Evolutionary conservation across 2,329 filamentous ascomycete species (phyloP).

Genomic region (Hirsutella thompsonii): DNA sequence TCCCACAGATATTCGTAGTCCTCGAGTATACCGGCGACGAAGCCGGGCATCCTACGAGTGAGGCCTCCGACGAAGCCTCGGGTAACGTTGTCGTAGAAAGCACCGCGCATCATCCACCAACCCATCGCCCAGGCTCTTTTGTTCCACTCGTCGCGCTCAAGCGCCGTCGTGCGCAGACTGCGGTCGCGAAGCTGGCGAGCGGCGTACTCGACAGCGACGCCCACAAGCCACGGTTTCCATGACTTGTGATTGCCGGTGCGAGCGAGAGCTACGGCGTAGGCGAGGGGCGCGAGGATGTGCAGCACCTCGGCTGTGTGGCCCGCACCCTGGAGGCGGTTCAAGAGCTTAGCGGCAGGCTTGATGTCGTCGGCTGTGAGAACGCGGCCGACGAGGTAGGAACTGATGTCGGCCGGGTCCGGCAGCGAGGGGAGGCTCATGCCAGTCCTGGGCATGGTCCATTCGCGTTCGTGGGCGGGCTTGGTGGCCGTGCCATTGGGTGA

Average conservation of each 20-base stretch:
- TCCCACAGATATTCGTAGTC: conserved; percentile 98
- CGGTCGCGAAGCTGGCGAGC: conserved; percentile 71
- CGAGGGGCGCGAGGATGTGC: conserved; percentile 77
- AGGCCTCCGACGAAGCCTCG: conserved; percentile 62
- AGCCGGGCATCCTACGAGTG: conserved; percentile 62
- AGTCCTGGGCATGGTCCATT: conserved; percentile 92
- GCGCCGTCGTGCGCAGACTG: conserved; percentile 66
- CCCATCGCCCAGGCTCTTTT: conserved; percentile 81
- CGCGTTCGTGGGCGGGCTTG: conserved; percentile 32
- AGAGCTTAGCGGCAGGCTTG: conserved; percentile 73
- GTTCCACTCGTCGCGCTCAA: conserved; percentile 82
- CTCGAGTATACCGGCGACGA: conserved; percentile 76
- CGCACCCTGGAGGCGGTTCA: conserved; percentile 68
- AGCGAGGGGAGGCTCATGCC: conserved; percentile 74
- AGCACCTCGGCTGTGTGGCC: conserved; percentile 75
- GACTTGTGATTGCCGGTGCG: conserved; percentile 58
- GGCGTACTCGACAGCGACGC: conserved; percentile 72
- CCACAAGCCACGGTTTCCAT: conserved; percentile 88
- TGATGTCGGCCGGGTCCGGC: conserved; percentile 70
- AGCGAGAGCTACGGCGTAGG: conserved; percentile 75
- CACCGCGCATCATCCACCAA: conserved; percentile 96
- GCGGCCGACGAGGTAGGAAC: conserved; percentile 74
- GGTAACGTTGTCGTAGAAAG: conserved; percentile 88
- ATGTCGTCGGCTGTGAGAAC: conserved; percentile 94
- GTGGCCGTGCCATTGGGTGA: neutral